Percentiles rank a stretch among this genome's conserved stretches.
These are phyloP conservation scores for Peltaster fructicola DNA, from an alignment of 2,329 filamentous ascomycete species.

Conservation along the genomic window DNA sequence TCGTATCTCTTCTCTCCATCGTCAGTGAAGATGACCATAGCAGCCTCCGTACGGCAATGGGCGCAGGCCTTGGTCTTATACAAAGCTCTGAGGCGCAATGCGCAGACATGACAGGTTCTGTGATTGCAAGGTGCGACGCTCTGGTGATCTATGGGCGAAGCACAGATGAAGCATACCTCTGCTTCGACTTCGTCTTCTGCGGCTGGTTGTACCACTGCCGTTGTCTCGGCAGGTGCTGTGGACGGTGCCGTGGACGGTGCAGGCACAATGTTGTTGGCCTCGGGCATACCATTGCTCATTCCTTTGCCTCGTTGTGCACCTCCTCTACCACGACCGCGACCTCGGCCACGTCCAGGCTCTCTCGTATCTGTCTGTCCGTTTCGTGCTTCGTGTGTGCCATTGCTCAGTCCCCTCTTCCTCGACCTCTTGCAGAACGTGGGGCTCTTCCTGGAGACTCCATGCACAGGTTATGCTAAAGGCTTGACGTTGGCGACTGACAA, in stretches of 20 bases:
- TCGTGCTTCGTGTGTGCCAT: conserved; percentile 5
- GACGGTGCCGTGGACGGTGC: too few species aligned
- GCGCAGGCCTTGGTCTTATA: conserved; percentile 95
- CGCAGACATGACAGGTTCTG: conserved; percentile 89
- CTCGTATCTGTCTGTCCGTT: conserved; percentile 4
- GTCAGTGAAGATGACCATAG: conserved; percentile 84
- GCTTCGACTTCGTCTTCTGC: conserved; percentile 24
- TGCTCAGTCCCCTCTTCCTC: conserved; percentile 4
- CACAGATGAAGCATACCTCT: conserved; percentile 95
- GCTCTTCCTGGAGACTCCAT: neutral
- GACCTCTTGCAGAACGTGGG: conserved; percentile 4
- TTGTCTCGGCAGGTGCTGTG: conserved; percentile 15
- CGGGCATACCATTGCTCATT: conserved; percentile 9
- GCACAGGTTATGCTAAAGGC: neutral
- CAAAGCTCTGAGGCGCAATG: conserved; percentile 72
- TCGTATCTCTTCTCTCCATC: conserved; percentile 65
- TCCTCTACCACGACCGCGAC: conserved; percentile 15
- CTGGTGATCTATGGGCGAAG: conserved; percentile 71
- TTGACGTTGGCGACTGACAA: neutral
- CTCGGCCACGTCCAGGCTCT: conserved; percentile 5
- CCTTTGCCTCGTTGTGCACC: conserved; percentile 19
- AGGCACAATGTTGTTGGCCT: conserved; percentile 8
- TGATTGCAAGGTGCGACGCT: conserved; percentile 91
- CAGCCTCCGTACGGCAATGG: conserved; percentile 71
- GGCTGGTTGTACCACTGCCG: conserved; percentile 6